Percentiles rank a stretch among this genome's conserved stretches.
phyloP scores from a whole-genome alignment of 2,329 filamentous ascomycete genomes.

The Huntiella abstrusa region DNA sequence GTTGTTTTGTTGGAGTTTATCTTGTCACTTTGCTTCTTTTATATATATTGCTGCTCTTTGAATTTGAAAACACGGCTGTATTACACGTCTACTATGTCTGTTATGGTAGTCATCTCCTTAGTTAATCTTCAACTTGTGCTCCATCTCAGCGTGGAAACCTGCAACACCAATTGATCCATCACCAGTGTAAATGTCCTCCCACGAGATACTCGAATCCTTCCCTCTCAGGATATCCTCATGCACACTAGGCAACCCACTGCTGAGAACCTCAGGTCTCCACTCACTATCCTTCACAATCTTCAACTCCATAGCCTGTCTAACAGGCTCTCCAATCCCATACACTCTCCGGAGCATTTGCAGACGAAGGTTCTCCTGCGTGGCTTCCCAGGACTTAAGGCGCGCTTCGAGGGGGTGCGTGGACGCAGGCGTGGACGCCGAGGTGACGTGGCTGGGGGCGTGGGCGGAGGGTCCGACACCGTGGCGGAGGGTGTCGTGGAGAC shows the following conservation, averaged over 20 bases:
- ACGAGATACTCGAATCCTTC: slow-evolving; percentile 56
- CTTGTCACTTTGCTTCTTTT: neutral
- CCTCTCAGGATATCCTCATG: slow-evolving; percentile 82
- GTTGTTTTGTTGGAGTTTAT: neutral
- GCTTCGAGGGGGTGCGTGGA: slow-evolving; percentile 73
- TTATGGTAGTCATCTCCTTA: neutral
- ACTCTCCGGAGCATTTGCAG: slow-evolving; percentile 75
- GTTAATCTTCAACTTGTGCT: slow-evolving; percentile 66
- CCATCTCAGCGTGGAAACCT: slow-evolving; percentile 82
- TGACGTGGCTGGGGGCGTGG: slow-evolving; percentile 25
- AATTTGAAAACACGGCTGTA: neutral
- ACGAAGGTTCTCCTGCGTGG: slow-evolving; percentile 71
- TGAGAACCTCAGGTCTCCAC: slow-evolving; percentile 58
- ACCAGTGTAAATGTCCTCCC: slow-evolving; percentile 86
- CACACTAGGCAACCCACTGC: slow-evolving; percentile 40
- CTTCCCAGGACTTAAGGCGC: slow-evolving; percentile 75
- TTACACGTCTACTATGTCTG: neutral
- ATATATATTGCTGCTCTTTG: neutral
- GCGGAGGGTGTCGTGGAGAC: slow-evolving; percentile 84
- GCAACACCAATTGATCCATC: slow-evolving; percentile 52
- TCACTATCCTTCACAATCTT: slow-evolving; percentile 66
- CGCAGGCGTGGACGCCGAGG: slow-evolving; percentile 26
- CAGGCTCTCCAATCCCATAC: slow-evolving; percentile 83
- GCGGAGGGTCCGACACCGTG: slow-evolving; percentile 51
- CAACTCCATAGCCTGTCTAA: slow-evolving; percentile 86